Conservation (phyloP, 345 rosid species). For the Stellera chamaejasme region DNA sequence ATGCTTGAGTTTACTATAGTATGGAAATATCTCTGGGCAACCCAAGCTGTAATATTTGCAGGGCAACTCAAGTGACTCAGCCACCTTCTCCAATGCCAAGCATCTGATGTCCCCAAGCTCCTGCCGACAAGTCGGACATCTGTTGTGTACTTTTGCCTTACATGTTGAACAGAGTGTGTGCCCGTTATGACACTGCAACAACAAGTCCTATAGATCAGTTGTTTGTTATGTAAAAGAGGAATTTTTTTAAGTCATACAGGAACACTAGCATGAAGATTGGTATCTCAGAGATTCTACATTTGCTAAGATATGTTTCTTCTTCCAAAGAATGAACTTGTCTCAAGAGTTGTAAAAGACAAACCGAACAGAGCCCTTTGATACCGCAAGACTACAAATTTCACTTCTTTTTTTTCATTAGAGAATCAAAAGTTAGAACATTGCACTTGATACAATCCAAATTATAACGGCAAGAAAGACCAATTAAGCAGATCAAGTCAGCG, state of each 20-base stretch:
- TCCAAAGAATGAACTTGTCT: too few relatives aligned
- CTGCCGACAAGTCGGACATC: conserved; percentile 73
- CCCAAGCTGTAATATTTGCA: conserved; percentile 68
- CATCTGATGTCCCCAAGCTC: conserved; percentile 84
- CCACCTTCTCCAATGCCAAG: conserved; percentile 73
- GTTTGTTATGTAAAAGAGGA: not conserved
- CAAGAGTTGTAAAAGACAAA: too few relatives aligned
- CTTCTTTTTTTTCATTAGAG: too few relatives aligned
- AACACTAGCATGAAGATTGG: not conserved
- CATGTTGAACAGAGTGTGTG: conserved; percentile 80
- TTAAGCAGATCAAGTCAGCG: not conserved
- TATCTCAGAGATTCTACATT: too few relatives aligned
- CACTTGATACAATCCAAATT: not conserved
- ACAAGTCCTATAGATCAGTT: not conserved
- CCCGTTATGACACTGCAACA: conserved; percentile 69
- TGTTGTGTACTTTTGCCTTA: conserved; percentile 67
- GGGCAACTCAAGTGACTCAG: conserved; percentile 73
- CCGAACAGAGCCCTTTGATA: too few relatives aligned
- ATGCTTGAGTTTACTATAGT: conserved; percentile 71
- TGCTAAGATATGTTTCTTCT: too few relatives aligned
- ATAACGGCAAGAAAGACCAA: not conserved
- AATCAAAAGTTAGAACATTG: too few relatives aligned
- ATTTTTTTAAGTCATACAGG: not conserved
- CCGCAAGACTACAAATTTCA: too few relatives aligned
- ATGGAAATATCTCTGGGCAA: conserved; percentile 77